A percentile compares a stretch with the other conserved stretches of the same genome.
phyloP scores from a whole-genome alignment of 1,284 basidiomycete species.

The Macrocystidia cucumis region DNA sequence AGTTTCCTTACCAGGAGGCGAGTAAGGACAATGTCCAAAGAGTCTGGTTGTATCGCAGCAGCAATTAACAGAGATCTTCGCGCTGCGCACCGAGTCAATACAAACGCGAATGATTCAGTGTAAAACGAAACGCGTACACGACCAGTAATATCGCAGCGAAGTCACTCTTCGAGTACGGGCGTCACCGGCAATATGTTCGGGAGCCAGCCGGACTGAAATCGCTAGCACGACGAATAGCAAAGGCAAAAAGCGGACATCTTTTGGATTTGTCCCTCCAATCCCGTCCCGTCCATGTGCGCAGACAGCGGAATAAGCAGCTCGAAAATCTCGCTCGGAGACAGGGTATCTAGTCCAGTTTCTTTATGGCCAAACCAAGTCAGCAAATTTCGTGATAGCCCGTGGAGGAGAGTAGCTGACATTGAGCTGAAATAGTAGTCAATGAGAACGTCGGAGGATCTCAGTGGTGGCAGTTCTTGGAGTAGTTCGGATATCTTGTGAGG shows the following conservation, averaged over 20 bases:
- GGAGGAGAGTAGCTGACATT: constrained; percentile 44
- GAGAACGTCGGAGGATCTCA: constrained; percentile 63
- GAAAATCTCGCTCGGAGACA: constrained; percentile 82
- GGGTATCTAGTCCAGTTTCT: constrained; percentile 96
- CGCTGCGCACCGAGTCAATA: constrained; percentile 38
- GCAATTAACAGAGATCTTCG: constrained; percentile 82
- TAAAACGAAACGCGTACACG: no score
- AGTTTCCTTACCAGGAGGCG: constrained; percentile 65
- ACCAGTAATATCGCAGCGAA: constrained; percentile 89
- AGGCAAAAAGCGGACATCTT: constrained; percentile 83
- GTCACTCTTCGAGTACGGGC: constrained; percentile 67
- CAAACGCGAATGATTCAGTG: constrained; percentile 3
- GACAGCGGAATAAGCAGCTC: constrained; percentile 73
- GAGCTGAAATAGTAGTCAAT: constrained; percentile 70
- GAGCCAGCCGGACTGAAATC: constrained; percentile 79
- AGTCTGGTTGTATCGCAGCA: constrained; percentile 87
- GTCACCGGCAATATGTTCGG: constrained; percentile 79
- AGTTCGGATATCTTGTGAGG: constrained; percentile 86
- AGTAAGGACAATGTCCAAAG: constrained; percentile 83
- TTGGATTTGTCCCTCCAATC: constrained; percentile 57
- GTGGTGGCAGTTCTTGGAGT: constrained; percentile 81
- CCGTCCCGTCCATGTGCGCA: constrained; percentile 65
- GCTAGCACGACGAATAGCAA: constrained; percentile 92
- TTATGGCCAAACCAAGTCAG: constrained; percentile 9
- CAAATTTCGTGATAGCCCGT: constrained; percentile 5